phyloP scores from a whole-genome alignment of 306 rosid genomes.

The Sphenostylis stenocarpa region DNA sequence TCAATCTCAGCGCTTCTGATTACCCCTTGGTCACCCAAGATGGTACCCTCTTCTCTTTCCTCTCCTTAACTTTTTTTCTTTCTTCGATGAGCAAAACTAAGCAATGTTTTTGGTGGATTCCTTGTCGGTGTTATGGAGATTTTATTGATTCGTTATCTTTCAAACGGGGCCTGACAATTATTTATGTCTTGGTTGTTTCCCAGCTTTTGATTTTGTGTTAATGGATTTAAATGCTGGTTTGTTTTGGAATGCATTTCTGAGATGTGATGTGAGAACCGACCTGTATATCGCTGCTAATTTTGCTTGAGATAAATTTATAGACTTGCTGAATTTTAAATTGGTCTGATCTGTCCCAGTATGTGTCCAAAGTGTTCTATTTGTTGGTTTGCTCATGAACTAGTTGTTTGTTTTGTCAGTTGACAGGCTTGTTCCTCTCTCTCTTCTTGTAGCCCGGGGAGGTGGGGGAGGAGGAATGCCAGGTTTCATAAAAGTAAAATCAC shows the following conservation, averaged over 20 bases:
- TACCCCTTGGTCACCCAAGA: slow-evolving; percentile 56
- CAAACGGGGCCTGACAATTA: too few relatives aligned
- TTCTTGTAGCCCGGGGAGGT: slow-evolving; percentile 15
- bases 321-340: background rate
- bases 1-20: slow-evolving; percentile 58
- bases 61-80: background rate
- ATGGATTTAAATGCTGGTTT: slow-evolving; percentile 5
- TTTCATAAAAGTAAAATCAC: slow-evolving; percentile 7
- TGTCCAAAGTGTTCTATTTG: slow-evolving; percentile 9
- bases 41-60: slow-evolving; percentile 10
- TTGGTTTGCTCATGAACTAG: background rate
- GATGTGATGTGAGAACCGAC: background rate
- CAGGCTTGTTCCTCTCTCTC: background rate
- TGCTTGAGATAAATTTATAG: background rate
- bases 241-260: slow-evolving; percentile 5
- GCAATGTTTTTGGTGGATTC: background rate
- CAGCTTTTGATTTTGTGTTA: background rate
- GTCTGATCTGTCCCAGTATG: slow-evolving; percentile 23
- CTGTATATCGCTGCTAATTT: slow-evolving; percentile 25
- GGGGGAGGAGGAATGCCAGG: slow-evolving; percentile 30
- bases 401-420: slow-evolving; percentile 26
- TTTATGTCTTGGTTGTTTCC: background rate
- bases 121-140: background rate
- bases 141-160: background rate
- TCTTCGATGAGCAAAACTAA: background rate